Conservation (phyloP, 257 asterid genomes). For the Solanum sejunctum region DNA sequence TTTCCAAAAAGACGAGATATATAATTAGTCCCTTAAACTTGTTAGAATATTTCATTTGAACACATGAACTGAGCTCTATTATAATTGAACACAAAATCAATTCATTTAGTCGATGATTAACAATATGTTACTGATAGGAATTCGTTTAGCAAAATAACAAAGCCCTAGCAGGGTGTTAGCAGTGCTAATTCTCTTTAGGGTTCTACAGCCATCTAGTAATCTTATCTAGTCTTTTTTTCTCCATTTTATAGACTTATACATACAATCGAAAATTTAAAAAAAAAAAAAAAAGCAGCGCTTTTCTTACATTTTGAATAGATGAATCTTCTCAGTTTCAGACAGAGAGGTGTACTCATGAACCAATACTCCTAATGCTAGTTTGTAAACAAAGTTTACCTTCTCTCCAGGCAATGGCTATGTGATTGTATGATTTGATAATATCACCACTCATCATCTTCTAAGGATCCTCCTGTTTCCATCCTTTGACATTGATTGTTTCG, state of each 20-base stretch:
- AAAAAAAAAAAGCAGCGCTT: neutral
- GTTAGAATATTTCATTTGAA: rapidly evolving
- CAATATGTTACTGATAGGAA: neutral
- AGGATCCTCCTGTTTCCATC: conserved; percentile 22
- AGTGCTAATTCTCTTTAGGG: neutral
- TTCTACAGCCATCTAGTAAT: neutral
- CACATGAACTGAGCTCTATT: neutral
- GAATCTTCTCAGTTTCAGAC: neutral
- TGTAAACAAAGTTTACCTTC: neutral
- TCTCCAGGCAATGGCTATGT: neutral
- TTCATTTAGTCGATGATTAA: neutral
- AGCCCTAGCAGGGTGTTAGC: neutral
- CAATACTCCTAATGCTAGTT: neutral
- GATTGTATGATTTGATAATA: neutral
- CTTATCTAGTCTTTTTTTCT: neutral
- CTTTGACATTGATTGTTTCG: conserved; percentile 34
- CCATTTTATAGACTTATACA: neutral
- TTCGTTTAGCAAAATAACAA: neutral
- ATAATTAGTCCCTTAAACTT: neutral
- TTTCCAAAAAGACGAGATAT: neutral
- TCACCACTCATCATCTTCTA: conserved; percentile 9
- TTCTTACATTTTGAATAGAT: neutral
- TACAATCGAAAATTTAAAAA: neutral
- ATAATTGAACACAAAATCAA: neutral
- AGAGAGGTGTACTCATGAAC: neutral